Percentiles rank a stretch among this genome's conserved stretches.
Conservation (phyloP, 257 asterid genomes). For the Solanum verrucosum region DNA sequence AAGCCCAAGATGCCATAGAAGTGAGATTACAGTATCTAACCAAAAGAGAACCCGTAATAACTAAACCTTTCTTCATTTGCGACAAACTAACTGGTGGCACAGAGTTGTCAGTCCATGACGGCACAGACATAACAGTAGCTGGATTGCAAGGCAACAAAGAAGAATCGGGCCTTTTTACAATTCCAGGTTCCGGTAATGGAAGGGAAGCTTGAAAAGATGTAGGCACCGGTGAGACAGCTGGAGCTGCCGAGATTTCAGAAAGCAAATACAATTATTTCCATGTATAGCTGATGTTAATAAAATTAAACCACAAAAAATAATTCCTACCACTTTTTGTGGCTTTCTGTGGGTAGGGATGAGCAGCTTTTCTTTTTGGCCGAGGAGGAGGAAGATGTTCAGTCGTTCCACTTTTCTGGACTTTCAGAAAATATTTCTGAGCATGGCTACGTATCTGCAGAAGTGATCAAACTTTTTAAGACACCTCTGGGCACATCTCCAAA, state of each 20-base stretch:
- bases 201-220: conserved; percentile 43
- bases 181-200: conserved; percentile 41
- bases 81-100: conserved; percentile 28
- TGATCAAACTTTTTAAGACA: not conserved
- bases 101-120: conserved; percentile 58
- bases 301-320: not conserved
- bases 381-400: conserved; percentile 95
- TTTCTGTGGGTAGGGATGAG: conserved; percentile 95
- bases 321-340: conserved; percentile 61
- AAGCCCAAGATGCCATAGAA: not conserved
- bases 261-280: conserved; percentile 5
- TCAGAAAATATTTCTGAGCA: conserved; percentile 88
- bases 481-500: not conserved
- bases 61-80: conserved; percentile 41
- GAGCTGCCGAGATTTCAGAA: conserved; percentile 29
- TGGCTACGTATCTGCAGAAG: conserved; percentile 86
- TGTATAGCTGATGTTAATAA: not conserved
- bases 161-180: conserved; percentile 32
- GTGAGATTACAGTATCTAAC: not conserved
- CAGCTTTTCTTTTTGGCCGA: conserved; percentile 90
- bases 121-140: conserved; percentile 34
- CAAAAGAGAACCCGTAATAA: not conserved
- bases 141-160: conserved; percentile 24
- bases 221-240: conserved; percentile 39
- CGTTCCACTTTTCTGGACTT: conserved; percentile 86